Percentiles rank a stretch among this genome's conserved stretches.
Evolutionary conservation across 2,329 filamentous ascomycete species (phyloP).

Genomic region (Zymoseptoria crescenta): DNA sequence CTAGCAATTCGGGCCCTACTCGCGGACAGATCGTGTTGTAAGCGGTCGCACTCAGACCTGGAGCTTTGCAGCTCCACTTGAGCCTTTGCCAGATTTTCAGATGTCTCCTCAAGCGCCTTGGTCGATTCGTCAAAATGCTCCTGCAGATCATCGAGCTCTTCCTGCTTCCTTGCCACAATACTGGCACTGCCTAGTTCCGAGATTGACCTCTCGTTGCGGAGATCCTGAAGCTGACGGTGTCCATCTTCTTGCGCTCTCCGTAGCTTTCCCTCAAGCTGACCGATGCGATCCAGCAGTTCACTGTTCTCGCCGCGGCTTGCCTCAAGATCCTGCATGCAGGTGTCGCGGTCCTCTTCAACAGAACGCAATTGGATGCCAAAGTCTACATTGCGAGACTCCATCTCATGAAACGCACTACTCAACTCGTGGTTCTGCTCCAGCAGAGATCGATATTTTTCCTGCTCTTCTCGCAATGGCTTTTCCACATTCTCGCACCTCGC

Average conservation of each 20-base stretch:
- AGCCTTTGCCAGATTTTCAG: background rate
- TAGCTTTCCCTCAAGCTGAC: conserved; percentile 29
- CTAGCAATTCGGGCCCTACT: background rate
- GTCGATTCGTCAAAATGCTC: conserved; percentile 26
- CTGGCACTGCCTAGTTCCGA: conserved; percentile 39
- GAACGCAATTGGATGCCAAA: conserved; percentile 30
- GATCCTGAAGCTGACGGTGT: conserved; percentile 30
- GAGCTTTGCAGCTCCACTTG: background rate
- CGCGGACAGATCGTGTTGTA: background rate
- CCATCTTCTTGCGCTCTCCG: conserved; percentile 21
- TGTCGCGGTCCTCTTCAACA: conserved; percentile 35
- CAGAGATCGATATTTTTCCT: conserved; percentile 30
- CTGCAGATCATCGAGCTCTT: conserved; percentile 37
- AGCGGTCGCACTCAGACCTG: background rate
- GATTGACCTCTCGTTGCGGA: conserved; percentile 37
- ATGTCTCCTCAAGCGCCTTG: conserved; percentile 9
- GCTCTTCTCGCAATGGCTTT: conserved; percentile 44
- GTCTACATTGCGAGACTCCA: conserved; percentile 33
- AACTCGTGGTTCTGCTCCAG: conserved; percentile 32
- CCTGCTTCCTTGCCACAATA: conserved; percentile 38
- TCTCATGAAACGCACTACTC: conserved; percentile 28
- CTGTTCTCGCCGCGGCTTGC: conserved; percentile 35
- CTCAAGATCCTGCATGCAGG: conserved; percentile 32
- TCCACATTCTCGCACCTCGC: conserved; percentile 48
- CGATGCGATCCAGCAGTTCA: conserved; percentile 34